Base-by-base conservation (phyloP, 2,329 filamentous ascomycete species). In the Penicillium sp. region DNA sequence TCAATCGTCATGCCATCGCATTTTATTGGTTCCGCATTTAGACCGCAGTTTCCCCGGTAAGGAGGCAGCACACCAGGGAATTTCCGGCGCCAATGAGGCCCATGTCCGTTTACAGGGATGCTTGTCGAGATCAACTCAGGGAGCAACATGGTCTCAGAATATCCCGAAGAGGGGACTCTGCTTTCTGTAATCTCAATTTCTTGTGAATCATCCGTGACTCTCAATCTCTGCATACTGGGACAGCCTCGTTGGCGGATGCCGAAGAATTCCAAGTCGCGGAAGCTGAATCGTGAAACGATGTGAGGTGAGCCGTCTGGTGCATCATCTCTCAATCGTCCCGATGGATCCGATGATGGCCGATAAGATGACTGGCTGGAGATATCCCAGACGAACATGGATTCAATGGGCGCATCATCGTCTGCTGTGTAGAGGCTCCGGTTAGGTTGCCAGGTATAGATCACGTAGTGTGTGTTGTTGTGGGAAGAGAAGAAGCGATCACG, bases 401-500 rank as follows among this genome's bases (percentile, higher is more conserved):
- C 84, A 14, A 83, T 77, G 0, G 83, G 83, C 11, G 80, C 77
- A 60, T 83, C 80, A 48, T 84, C 80, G 34, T 79, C 78, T 2
- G 74, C 73, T 0, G 75, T 77, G 73, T 81, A 83, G 36, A 80
- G 73, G 42, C 79, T 80, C 43, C 79, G 79, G 58, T 81, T 81
- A 2, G 81, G 79, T 60, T 86, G 82, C 83, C 83, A 87, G 27
- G 82, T 75, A 67, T 87, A 87, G 13, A 86, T 73, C 38, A 77
- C 82, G 68, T 87, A 87, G 65, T 87, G 83, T 0, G 76, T 82
- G 13, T 75, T 64, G 45, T 76, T 86, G 65, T 88, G 85, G 1
- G 81, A 72, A 9, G 83, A 86, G 69, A 83, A 85, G 75, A 86
- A 85, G n/a, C 83, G 80, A 64, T 85, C 82, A 38, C 76, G 72